Base-by-base conservation (phyloP, 768 basidiomycete species). In the Hypholoma sublateritium region DNA sequence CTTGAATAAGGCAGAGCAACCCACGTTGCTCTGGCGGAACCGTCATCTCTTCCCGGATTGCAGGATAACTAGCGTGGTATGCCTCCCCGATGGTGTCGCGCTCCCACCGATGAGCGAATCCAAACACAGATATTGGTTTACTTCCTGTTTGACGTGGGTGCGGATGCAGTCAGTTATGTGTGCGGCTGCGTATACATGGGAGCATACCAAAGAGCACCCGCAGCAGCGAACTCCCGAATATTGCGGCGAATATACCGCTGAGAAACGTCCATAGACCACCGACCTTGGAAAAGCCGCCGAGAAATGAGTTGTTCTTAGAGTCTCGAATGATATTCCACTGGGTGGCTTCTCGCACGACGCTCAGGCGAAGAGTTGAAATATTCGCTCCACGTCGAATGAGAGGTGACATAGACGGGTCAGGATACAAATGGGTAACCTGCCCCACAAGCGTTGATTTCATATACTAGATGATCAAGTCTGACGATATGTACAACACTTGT, bases 281-380 rank as follows among this genome's bases (percentile, higher is more conserved):
- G 5, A 19, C 19, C 16, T 50, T 28, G 1, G 49, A 35, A 11
- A 50, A 16, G 8, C 35, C 36, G 21, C 36, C 36, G 3, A 50
- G 19, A 4, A 50, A 36, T 24, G 34, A 50, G 16, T 50, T 50
- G 8, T 36, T 19, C 36, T 37, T 50, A 1, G 6, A 19, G 36
- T 50, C 49, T 19, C 36, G 49, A 4, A 19, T 50, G 2, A 50
- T 32, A 6, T 2, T 50, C 49, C 49, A 50, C 13, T 37, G 49
- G 6, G 49, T 35, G 36, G 14, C 11, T 14, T 50, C 35, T 1
- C 2, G 19, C 21, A 17, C 32, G n/a, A 12, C n/a, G 14, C 32
- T 50, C 8, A 50, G 32, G 21, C 16, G 65, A 3, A 67, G 37
- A 6, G 67, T 63, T 1, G 60, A 45, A 6, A 57, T 62, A 28